Conservation (phyloP, 1,284 basidiomycete genomes). For the Amylostereum chailletii region DNA sequence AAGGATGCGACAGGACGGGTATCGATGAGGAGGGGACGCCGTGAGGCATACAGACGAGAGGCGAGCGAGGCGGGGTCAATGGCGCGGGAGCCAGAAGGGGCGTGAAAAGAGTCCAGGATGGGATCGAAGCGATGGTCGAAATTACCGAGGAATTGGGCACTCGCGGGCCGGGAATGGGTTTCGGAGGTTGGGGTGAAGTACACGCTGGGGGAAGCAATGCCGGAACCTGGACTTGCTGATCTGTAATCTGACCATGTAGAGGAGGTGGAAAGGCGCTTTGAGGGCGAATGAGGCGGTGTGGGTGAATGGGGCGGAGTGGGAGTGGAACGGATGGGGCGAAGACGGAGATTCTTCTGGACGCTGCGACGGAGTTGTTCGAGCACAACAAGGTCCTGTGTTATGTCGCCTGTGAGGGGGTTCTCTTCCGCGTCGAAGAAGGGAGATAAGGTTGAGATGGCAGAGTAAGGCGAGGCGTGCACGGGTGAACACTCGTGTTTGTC, state of each 20-base stretch:
- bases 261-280: slow-evolving; percentile 22
- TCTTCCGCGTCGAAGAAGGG: slow-evolving; percentile 18
- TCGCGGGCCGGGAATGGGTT: slow-evolving; percentile 18
- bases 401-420: slow-evolving; percentile 35
- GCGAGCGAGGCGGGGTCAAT: slow-evolving; percentile 42
- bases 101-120: slow-evolving; percentile 15
- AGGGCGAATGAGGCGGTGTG: slow-evolving; percentile 18
- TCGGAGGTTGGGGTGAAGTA: slow-evolving; percentile 57
- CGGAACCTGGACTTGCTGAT: slow-evolving; percentile 39
- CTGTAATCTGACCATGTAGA: slow-evolving; percentile 21
- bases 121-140: slow-evolving; percentile 17
- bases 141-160: slow-evolving; percentile 20
- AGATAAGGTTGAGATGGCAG: slow-evolving; percentile 17
- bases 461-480: slow-evolving; percentile 21
- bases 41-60: slow-evolving; percentile 37
- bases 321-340: slow-evolving; percentile 62
- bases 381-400: slow-evolving; percentile 54
- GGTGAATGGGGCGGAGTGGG: slow-evolving; percentile 19
- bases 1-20: slow-evolving; percentile 64
- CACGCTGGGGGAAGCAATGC: slow-evolving; percentile 35
- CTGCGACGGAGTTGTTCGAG: slow-evolving; percentile 60
- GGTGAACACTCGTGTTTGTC: slow-evolving; percentile 23
- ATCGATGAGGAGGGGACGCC: slow-evolving; percentile 68
- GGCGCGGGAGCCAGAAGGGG: slow-evolving; percentile 21
- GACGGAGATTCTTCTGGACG: slow-evolving; percentile 64